phyloP scores from a whole-genome alignment of 192 early-diverging fungal species.

The Phycomyces nitens region DNA sequence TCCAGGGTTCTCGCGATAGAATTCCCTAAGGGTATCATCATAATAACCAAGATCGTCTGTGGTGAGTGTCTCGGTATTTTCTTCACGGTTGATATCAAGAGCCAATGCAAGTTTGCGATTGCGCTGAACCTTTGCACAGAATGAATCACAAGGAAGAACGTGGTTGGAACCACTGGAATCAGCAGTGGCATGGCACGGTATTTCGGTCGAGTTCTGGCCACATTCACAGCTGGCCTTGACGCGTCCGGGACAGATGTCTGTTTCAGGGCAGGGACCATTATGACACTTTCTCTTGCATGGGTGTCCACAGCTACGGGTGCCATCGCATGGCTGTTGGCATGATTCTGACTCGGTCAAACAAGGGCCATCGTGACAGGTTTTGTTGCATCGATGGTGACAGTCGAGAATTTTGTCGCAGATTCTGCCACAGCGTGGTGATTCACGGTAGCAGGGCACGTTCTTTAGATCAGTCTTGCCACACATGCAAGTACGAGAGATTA shows the following conservation, averaged over 20 bases:
- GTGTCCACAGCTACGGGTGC: slow-evolving; percentile 84
- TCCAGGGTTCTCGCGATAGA: slow-evolving; percentile 56
- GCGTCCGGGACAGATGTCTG: slow-evolving; percentile 58
- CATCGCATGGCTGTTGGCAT: slow-evolving; percentile 74
- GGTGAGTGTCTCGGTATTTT: slow-evolving; percentile 11
- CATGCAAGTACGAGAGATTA: slow-evolving; percentile 68
- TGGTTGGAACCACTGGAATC: slow-evolving; percentile 42
- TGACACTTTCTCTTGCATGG: slow-evolving; percentile 75
- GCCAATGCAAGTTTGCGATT: slow-evolving; percentile 80
- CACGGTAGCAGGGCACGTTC: slow-evolving; percentile 81
- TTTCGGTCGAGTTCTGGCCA: slow-evolving; percentile 58
- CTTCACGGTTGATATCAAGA: slow-evolving; percentile 56
- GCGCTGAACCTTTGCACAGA: slow-evolving; percentile 74
- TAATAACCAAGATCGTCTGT: slow-evolving; percentile 39
- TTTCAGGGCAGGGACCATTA: slow-evolving; percentile 75
- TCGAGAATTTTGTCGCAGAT: slow-evolving; percentile 54
- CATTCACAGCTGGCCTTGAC: slow-evolving; percentile 72
- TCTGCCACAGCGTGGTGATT: slow-evolving; percentile 67
- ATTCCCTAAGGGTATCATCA: slow-evolving; percentile 62
- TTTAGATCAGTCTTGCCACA: slow-evolving; percentile 77
- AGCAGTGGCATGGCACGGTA: slow-evolving; percentile 64
- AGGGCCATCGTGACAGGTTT: slow-evolving; percentile 78
- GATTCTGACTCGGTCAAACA: slow-evolving; percentile 59
- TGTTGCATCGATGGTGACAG: slow-evolving; percentile 75
- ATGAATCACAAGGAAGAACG: slow-evolving; percentile 72